These are phyloP conservation scores for Phellinidium pouzarii DNA, from an alignment of 1,284 basidiomycete species.

Conservation along the genomic window DNA sequence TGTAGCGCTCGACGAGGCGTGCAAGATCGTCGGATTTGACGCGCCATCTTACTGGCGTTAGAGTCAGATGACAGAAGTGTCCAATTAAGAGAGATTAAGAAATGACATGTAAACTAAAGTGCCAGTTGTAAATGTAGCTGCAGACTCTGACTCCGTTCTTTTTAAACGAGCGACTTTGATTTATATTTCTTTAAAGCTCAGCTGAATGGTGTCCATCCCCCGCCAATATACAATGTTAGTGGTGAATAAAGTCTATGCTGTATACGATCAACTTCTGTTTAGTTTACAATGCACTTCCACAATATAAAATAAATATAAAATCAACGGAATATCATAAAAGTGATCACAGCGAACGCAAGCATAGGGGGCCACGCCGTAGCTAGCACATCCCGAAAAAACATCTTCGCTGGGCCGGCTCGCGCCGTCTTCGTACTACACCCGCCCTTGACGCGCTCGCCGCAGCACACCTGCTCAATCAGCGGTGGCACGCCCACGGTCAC, in stretches of 20 bases:
- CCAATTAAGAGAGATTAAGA: no score
- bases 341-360: slow-evolving; percentile 16
- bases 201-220: neutral
- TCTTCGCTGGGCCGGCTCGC: neutral
- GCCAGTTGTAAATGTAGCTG: no score
- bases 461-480: neutral
- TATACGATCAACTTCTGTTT: no score
- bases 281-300: no score
- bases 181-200: neutral
- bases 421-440: neutral
- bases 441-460: neutral
- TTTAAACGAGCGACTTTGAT: neutral
- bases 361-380: slow-evolving; percentile 17
- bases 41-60: slow-evolving; percentile 47
- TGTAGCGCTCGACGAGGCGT: slow-evolving; percentile 45
- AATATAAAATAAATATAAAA: no score
- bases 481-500: slow-evolving; percentile 11
- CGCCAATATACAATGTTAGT: neutral
- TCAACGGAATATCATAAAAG: slow-evolving; percentile 16
- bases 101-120: no score
- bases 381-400: slow-evolving; percentile 10
- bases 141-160: no score
- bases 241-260: neutral
- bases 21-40: slow-evolving; percentile 36
- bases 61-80: slow-evolving; percentile 30